Base-by-base conservation (phyloP, 2,329 filamentous ascomycete species). In the Xylariaceae sp. region DNA sequence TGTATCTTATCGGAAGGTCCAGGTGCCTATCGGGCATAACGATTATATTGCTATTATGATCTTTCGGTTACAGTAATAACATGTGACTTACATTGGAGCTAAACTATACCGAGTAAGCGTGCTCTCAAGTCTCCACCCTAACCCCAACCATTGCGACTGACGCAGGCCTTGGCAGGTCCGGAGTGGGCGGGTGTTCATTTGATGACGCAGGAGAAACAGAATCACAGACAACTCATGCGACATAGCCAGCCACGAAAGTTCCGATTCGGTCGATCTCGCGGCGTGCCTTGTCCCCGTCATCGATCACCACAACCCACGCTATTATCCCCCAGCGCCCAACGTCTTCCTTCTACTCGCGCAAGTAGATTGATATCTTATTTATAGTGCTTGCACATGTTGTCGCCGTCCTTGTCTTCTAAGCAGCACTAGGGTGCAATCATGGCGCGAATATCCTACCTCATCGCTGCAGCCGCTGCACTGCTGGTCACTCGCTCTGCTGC, bases 381-480 rank as follows among this genome's bases (percentile, higher is more conserved):
- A 23, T 43, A 34, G 54, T 47, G 31, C 23, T 41, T 44, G 19
- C 50, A 53, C 59, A 67, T 70, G 66, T 48, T 63, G 50, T 48
- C 52, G 55, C 44, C 28, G 31, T 39, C 54, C 8, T 29, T 26
- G 8, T 23, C 37, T 21, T 46, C 12, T 41, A 58, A 41, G 56
- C 44, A 62, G 57, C 63, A 66, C 43, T 62, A 64, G 63, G 62
- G 63, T 62, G 61, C 61, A 40, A 51, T 52, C 47, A 79, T 79
- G 77, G 69, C 73, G 64, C 75, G 69, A 66, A 66, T 77, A 62
- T 67, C 69, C 48, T 63, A 62, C 56, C 66, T 75, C 63, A 58
- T 73, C 65, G 70, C 68, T 31, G 68, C 68, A 11, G 68, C 68
- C 57, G 69, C 57, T 44, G 47, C 75, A 46, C 62, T 77, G 62